Evolutionary conservation across 495 filamentous ascomycete species (phyloP), one percentile per base, ranked within the genome.

Genomic region (Aspergillus avenaceus): DNA sequence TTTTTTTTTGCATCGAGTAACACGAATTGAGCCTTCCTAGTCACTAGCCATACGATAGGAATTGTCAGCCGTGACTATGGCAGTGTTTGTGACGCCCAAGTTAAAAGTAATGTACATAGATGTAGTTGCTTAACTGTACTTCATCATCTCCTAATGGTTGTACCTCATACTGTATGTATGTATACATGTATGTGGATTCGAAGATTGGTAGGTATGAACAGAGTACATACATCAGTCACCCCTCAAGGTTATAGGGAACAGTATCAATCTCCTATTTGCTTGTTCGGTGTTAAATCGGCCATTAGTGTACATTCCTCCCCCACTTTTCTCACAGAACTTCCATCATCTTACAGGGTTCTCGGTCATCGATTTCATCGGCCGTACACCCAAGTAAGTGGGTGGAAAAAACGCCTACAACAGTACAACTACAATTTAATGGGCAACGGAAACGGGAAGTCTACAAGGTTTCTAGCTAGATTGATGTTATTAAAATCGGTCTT

Each of bases 221-320:
- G 12, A 16, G 14, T 24, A 37, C 12, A 25, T 24, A 36, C 32
- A 26, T 23, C 14, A 23, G 36, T 11, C 25, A 21, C 29, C 29
- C 29, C 16, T 16, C 31, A 34, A 34, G 5, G 12, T 34, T 34
- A 12, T n/a, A 13, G 14, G 25, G 8, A 44, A 16, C 27, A 31
- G 21, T 31, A 45, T 45, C 42, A 22, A 11, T 31, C 31, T 19
- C 9, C 42, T 32, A 2, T 2, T 27, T 21, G 8, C 29, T 38
- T 23, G 38, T 29, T 47, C 24, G 45, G 24, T 38, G 11, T 21
- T 21, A 19, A 38, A 18, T 38, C 34, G 34, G 34, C 16, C 16
- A n/a, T 37, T 47, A 47, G 45, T 38, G 45, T 37, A 24, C 45
- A 47, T 47, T 47, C 45, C 32, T 47, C 41, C 45, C 29, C 45